Conservation (phyloP, 305 asterid genomes). For the Fraxinus angustifolia region DNA sequence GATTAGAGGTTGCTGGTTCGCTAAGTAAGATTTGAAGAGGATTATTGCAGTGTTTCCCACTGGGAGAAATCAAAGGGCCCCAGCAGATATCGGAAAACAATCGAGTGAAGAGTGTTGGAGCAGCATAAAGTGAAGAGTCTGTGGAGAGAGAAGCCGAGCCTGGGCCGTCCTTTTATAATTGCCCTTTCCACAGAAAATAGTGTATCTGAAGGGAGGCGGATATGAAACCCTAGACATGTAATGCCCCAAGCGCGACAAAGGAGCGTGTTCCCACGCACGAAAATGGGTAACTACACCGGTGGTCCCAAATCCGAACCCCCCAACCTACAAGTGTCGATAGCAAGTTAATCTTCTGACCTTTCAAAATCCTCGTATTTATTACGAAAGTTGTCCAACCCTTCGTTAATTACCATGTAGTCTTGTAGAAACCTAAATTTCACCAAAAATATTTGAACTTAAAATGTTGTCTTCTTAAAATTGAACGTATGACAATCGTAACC, state of each 20-base stretch:
- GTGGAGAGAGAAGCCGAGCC: background rate
- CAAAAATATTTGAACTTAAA: too few species aligned
- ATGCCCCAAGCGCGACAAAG: background rate
- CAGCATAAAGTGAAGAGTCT: background rate
- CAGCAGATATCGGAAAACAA: background rate
- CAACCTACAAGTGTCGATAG: background rate
- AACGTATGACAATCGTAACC: too few species aligned
- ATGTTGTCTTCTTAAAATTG: too few species aligned
- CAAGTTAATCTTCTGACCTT: background rate
- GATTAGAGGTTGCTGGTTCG: conserved; percentile 15
- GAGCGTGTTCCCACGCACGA: background rate
- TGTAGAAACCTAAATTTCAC: background rate
- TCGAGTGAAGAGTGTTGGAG: background rate
- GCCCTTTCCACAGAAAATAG: background rate
- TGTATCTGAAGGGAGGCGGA: background rate
- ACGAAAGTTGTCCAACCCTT: background rate
- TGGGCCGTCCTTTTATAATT: background rate
- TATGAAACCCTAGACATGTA: background rate
- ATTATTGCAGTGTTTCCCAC: background rate
- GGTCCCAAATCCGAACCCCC: background rate
- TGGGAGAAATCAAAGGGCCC: conserved; percentile 6
- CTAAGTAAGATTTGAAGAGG: conserved; percentile 7
- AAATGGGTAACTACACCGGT: background rate
- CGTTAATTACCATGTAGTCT: background rate
- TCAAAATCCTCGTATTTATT: background rate